A percentile compares a stretch with the other conserved stretches of the same genome.
Conservation (phyloP, 2,329 filamentous ascomycete species). For the Lasiodiplodia sp. region DNA sequence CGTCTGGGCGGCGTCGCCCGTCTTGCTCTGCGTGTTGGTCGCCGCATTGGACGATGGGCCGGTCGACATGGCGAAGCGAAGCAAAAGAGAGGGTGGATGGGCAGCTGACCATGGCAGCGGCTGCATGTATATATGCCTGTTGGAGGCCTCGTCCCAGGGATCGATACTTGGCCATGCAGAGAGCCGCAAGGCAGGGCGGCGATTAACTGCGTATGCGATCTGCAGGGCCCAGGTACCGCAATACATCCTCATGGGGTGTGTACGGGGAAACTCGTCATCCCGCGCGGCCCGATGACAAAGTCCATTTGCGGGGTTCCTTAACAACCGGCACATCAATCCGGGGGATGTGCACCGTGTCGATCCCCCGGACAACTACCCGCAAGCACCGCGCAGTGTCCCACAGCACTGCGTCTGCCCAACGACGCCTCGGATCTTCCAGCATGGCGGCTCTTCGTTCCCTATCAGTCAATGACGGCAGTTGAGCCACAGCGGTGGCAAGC, state of each 20-base stretch:
- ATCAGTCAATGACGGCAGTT: background rate
- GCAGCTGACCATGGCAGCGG: background rate
- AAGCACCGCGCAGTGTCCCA: background rate
- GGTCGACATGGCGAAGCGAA: background rate
- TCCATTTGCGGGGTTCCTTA: background rate
- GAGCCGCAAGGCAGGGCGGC: background rate
- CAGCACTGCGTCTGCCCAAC: background rate
- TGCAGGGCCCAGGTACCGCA: background rate
- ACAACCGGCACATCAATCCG: slow-evolving; percentile 2
- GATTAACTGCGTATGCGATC: background rate
- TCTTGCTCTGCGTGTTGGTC: slow-evolving; percentile 3
- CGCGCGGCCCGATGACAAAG: background rate
- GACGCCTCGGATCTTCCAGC: too few relatives aligned
- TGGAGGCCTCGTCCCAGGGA: background rate
- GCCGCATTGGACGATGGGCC: background rate
- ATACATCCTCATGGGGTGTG: background rate
- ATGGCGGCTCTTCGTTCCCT: background rate
- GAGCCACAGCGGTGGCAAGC: background rate
- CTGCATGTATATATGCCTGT: slow-evolving; percentile 5
- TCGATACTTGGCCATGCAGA: background rate
- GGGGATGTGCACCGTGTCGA: slow-evolving; percentile 6
- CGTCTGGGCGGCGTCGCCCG: slow-evolving; percentile 7
- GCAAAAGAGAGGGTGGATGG: background rate
- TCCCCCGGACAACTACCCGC: background rate
- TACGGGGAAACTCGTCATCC: background rate